Conservation (phyloP, 2,329 filamentous ascomycete species). For the Talaromyces sp. region DNA sequence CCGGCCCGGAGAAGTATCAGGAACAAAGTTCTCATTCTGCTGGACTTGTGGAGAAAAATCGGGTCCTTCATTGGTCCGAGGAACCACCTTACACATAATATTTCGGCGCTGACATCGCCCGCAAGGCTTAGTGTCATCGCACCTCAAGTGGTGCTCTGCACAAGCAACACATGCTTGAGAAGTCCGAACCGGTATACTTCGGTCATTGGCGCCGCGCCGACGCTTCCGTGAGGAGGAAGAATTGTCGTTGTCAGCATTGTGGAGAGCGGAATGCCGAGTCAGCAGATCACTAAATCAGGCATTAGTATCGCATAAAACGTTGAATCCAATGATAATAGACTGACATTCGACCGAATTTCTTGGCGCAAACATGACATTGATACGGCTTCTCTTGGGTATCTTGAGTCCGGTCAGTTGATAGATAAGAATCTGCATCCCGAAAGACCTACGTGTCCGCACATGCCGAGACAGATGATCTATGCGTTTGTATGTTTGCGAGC, state of each 20-base stretch:
- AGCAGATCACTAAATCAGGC: conserved; percentile 26
- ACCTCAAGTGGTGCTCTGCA: conserved; percentile 33
- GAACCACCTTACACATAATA: conserved; percentile 20
- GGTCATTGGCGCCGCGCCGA: conserved; percentile 13
- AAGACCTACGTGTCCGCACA: conserved; percentile 34
- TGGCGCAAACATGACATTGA: conserved; percentile 32
- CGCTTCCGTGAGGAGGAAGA: conserved; percentile 26
- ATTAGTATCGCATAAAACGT: not conserved
- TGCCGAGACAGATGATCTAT: conserved; percentile 36
- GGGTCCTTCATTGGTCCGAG: not conserved
- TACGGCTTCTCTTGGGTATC: conserved; percentile 35
- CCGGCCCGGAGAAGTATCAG: not conserved
- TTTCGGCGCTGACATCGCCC: conserved; percentile 29
- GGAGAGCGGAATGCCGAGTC: conserved; percentile 15
- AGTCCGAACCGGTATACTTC: conserved; percentile 22
- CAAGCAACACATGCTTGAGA: conserved; percentile 31
- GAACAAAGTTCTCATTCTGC: not conserved
- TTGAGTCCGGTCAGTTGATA: conserved; percentile 17
- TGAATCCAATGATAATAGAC: not conserved
- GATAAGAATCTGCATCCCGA: not conserved
- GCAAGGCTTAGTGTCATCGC: conserved; percentile 35
- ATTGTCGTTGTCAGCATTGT: conserved; percentile 18
- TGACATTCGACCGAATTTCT: conserved; percentile 34
- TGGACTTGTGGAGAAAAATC: not conserved
- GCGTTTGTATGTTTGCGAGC: conserved; percentile 28